A percentile compares a stretch with the other conserved stretches of the same genome.
phyloP scores from a whole-genome alignment of 208 protist species.

The Trypanosoma lewisi region DNA sequence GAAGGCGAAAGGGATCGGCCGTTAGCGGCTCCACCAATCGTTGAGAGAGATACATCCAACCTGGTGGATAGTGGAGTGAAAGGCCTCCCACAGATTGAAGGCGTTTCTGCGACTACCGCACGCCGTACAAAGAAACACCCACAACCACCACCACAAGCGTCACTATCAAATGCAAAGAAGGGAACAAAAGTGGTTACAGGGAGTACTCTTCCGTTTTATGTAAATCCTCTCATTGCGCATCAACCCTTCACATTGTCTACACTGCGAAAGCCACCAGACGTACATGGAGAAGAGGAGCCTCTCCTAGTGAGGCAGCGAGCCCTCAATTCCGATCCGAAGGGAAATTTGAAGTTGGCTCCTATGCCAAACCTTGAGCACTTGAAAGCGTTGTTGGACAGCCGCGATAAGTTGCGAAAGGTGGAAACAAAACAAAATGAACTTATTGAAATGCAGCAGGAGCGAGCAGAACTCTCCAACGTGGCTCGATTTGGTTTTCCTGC shows the following conservation, averaged over 20 bases:
- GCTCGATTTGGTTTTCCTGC: slow-evolving; percentile 12
- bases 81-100: no score
- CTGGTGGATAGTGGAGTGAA: not conserved
- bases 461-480: slow-evolving; percentile 11
- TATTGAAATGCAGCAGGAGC: slow-evolving; percentile 19
- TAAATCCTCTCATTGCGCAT: slow-evolving; percentile 20
- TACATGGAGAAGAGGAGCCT: slow-evolving; percentile 10
- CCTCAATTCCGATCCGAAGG: not conserved
- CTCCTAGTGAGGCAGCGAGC: slow-evolving; percentile 21
- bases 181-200: slow-evolving; percentile 1
- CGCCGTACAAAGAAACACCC: not conserved
- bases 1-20: not conserved
- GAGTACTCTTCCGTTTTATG: slow-evolving; percentile 24
- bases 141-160: not conserved
- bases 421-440: slow-evolving; percentile 22
- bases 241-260: slow-evolving; percentile 20
- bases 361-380: slow-evolving; percentile 17
- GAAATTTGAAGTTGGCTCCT: not conserved
- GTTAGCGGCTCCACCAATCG: not conserved
- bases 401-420: slow-evolving; percentile 21
- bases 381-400: slow-evolving; percentile 13
- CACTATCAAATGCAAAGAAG: slow-evolving; percentile 6
- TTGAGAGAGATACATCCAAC: not conserved
- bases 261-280: slow-evolving; percentile 7
- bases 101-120: no score